phyloP scores from a whole-genome alignment of 176 grass and related monocot genomes.

The Phoenix dactylifera region DNA sequence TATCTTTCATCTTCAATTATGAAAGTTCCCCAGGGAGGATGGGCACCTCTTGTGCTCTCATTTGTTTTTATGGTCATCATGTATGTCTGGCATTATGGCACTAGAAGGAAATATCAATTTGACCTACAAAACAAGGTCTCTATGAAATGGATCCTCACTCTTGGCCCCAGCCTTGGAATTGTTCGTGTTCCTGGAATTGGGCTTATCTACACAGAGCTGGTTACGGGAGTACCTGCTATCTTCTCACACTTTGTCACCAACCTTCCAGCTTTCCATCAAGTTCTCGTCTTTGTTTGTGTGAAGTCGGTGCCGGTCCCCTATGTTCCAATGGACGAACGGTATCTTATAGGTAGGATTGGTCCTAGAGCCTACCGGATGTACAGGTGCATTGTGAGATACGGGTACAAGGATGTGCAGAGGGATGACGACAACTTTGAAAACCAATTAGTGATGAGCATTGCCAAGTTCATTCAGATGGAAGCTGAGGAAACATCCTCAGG shows the following conservation, averaged over 20 bases:
- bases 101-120: conserved; percentile 61
- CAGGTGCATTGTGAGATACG: conserved; percentile 83
- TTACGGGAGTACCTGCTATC: conserved; percentile 81
- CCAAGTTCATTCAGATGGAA: conserved; percentile 97
- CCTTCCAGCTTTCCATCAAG: conserved; percentile 93
- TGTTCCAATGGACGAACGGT: conserved; percentile 65
- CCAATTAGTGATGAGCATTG: conserved; percentile 84
- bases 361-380: conserved; percentile 79
- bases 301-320: conserved; percentile 87
- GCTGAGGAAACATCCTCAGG: conserved; percentile 51
- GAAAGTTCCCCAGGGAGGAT: conserved; percentile 92
- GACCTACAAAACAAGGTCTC: conserved; percentile 98
- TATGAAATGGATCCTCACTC: conserved; percentile 78
- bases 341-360: conserved; percentile 83
- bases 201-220: conserved; percentile 89
- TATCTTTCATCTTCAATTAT: conserved; percentile 89
- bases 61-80: conserved; percentile 86
- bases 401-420: conserved; percentile 85
- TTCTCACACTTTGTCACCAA: conserved; percentile 95
- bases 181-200: conserved; percentile 96
- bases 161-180: conserved; percentile 88
- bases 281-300: conserved; percentile 84
- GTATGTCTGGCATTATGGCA: conserved; percentile 94
- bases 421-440: conserved; percentile 93
- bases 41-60: conserved; percentile 74